Conservation (phyloP, 1,139 yeast genomes). For the Yamadazyma trypodendri region DNA sequence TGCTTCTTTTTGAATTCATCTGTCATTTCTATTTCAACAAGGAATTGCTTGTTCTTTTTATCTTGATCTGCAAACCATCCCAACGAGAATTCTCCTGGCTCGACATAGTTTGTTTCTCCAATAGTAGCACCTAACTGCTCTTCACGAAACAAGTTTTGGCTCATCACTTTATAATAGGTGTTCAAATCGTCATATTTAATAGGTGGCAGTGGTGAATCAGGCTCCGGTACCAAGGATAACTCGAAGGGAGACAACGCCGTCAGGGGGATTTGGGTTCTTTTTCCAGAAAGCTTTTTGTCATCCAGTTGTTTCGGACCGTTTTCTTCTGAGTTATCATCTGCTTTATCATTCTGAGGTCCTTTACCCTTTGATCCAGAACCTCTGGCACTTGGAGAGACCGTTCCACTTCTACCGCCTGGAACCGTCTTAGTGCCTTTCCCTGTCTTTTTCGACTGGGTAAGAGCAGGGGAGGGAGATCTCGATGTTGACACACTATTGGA, state of each 20-base stretch:
- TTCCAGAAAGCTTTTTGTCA: background rate
- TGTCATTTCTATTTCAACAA: slow-evolving; percentile 35
- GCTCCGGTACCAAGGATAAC: slow-evolving; percentile 16
- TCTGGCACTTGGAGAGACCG: background rate
- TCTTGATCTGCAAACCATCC: slow-evolving; percentile 54
- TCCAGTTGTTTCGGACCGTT: slow-evolving; percentile 1
- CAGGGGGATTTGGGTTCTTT: background rate
- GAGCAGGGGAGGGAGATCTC: slow-evolving; percentile 8
- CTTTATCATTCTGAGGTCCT: too few relatives aligned
- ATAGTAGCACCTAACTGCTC: slow-evolving; percentile 50
- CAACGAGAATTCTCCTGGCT: slow-evolving; percentile 39
- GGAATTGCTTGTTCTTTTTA: slow-evolving; percentile 41
- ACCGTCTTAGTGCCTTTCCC: background rate
- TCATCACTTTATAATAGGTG: slow-evolving; percentile 58
- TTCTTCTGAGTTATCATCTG: too few relatives aligned
- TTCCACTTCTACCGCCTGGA: background rate
- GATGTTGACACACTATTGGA: slow-evolving; percentile 7
- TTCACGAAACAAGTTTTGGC: slow-evolving; percentile 61
- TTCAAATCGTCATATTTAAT: slow-evolving; percentile 48
- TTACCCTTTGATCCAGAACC: background rate
- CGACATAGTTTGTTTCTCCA: slow-evolving; percentile 23
- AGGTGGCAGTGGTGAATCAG: slow-evolving; percentile 36
- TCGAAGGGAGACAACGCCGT: background rate
- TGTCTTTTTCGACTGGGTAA: background rate
- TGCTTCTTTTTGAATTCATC: slow-evolving; percentile 41